A percentile compares a stretch with the other conserved stretches of the same genome.
Evolutionary conservation across 805 yeast species (phyloP).

Genomic region (Starmerella tilneyi): DNA sequence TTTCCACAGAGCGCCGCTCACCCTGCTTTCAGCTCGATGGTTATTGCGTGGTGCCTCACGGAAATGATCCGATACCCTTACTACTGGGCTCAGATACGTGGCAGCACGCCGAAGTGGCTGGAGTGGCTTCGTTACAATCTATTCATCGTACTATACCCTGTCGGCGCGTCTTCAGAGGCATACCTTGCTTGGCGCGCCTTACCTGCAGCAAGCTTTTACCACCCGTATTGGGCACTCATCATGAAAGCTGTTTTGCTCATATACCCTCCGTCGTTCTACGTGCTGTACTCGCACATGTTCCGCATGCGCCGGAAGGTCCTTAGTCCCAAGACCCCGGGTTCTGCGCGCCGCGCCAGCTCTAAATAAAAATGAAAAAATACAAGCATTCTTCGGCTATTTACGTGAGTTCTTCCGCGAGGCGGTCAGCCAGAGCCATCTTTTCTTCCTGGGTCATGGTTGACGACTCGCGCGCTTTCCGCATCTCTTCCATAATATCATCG

Average conservation of each 20-base stretch:
- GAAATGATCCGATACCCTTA: conserved; percentile 82
- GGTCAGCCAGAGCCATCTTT: conserved; percentile 29
- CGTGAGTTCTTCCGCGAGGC: conserved; percentile 30
- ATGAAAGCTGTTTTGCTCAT: conserved; percentile 49
- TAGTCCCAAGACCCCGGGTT: conserved; percentile 22
- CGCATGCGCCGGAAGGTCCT: conserved; percentile 69
- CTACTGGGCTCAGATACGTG: conserved; percentile 55
- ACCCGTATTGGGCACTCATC: conserved; percentile 42
- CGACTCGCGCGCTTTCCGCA: conserved; percentile 25
- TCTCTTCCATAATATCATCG: conserved; percentile 27
- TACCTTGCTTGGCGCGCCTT: conserved; percentile 59
- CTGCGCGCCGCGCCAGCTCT: not conserved
- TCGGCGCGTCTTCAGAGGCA: conserved; percentile 84
- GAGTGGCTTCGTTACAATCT: conserved; percentile 72
- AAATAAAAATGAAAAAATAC: conserved; percentile 2
- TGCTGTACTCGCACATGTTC: conserved; percentile 78
- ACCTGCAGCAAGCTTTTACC: conserved; percentile 46
- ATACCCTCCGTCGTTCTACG: conserved; percentile 80
- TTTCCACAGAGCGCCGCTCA: conserved; percentile 60
- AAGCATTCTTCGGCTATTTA: not conserved
- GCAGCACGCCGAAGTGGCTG: conserved; percentile 47
- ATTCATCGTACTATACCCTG: conserved; percentile 74
- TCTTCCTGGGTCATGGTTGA: conserved; percentile 27
- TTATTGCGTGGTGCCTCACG: conserved; percentile 86
- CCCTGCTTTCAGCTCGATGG: conserved; percentile 50